A percentile compares a stretch with the other conserved stretches of the same genome.
phyloP scores from a whole-genome alignment of 1,139 yeast species.

The Saccharomyces hybrid region DNA sequence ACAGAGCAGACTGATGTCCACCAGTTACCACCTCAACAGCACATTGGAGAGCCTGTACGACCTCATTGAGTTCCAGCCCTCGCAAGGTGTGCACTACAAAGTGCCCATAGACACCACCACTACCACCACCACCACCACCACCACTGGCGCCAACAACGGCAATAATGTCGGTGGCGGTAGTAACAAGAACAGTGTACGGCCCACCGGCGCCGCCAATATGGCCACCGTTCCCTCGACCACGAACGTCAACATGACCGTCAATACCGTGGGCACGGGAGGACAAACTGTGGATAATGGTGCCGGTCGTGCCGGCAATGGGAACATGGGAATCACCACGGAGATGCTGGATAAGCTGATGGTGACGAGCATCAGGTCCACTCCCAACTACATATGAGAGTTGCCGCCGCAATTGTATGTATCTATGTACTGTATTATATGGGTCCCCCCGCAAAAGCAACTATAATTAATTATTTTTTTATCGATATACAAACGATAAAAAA shows the following conservation, averaged over 20 bases:
- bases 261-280: background rate
- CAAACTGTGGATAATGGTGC: constrained; percentile 5
- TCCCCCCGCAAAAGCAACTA: background rate
- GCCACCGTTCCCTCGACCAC: constrained; percentile 11
- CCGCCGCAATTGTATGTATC: background rate
- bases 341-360: constrained; percentile 27
- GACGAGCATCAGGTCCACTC: constrained; percentile 28
- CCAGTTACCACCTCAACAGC: constrained; percentile 23
- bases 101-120: constrained; percentile 4
- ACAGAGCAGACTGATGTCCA: constrained; percentile 43
- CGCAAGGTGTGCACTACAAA: constrained; percentile 30
- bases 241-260: constrained; percentile 10
- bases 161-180: background rate
- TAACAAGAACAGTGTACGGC: constrained; percentile 11
- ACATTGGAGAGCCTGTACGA: constrained; percentile 21
- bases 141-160: background rate
- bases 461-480: too few species aligned
- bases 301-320: constrained; percentile 7
- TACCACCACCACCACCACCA: constrained; percentile 5
- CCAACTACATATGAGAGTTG: constrained; percentile 21
- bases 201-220: background rate
- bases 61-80: constrained; percentile 28
- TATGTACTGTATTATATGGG: background rate
- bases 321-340: constrained; percentile 20
- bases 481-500: background rate